Evolutionary conservation across 179 eudicot species (phyloP).

Genomic region (Nepenthes alata): DNA sequence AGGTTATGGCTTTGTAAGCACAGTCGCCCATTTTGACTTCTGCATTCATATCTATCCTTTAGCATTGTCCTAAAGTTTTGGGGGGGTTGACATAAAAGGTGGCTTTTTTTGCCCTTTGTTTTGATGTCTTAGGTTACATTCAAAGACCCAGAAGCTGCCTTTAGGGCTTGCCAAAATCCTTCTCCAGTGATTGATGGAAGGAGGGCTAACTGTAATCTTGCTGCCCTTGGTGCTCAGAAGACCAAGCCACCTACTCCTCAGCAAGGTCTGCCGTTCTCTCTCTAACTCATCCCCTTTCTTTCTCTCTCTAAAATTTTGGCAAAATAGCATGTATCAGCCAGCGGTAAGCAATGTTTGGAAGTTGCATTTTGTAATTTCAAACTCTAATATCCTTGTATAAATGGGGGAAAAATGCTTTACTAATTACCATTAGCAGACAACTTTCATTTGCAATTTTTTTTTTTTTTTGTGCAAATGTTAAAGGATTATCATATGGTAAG

Average conservation of each 20-base stretch:
- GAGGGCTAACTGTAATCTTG: slow-evolving; percentile 52
- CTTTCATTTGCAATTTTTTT: background rate
- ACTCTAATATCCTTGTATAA: too few relatives aligned
- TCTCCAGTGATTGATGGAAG: slow-evolving; percentile 55
- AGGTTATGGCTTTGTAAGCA: slow-evolving; percentile 38
- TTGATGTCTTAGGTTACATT: slow-evolving; percentile 38
- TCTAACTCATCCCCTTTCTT: too few relatives aligned
- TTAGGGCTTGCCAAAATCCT: slow-evolving; percentile 55
- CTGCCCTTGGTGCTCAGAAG: slow-evolving; percentile 47
- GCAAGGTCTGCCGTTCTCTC: slow-evolving; percentile 13
- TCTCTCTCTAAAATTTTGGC: too few relatives aligned
- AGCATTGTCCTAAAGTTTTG: too few relatives aligned
- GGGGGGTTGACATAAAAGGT: too few relatives aligned
- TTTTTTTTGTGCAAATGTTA: too few relatives aligned
- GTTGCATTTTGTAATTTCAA: too few relatives aligned
- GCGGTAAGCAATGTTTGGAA: too few relatives aligned
- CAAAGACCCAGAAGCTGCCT: slow-evolving; percentile 45
- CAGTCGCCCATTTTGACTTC: background rate
- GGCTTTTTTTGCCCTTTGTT: background rate
- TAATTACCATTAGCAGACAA: background rate
- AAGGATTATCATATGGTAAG: too few relatives aligned
- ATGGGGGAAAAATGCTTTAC: background rate
- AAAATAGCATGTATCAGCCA: too few relatives aligned
- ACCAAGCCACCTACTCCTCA: slow-evolving; percentile 19
- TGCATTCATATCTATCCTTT: too few relatives aligned